These are phyloP conservation scores for Nicotiana benthamiana DNA, from an alignment of 257 asterid genomes.

Conservation along the genomic window DNA sequence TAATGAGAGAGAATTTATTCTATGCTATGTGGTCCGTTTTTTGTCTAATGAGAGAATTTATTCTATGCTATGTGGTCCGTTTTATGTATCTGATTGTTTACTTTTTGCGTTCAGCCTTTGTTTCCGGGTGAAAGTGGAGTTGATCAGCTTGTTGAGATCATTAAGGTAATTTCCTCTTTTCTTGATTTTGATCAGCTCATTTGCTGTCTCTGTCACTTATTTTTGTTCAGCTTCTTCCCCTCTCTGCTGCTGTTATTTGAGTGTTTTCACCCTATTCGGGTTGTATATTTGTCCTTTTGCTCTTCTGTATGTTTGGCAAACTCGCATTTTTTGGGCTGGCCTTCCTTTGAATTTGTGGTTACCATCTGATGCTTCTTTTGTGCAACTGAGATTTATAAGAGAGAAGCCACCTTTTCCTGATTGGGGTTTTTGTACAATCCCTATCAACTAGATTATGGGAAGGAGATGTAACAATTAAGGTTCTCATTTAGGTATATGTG, in stretches of 20 bases:
- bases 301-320: too few species aligned
- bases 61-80: too few species aligned
- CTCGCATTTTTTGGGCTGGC: not conserved
- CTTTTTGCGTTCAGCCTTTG: constrained; percentile 48
- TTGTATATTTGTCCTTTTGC: too few species aligned
- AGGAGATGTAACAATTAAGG: not conserved
- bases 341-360: not conserved
- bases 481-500: not conserved
- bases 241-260: not conserved
- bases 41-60: too few species aligned
- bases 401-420: not conserved
- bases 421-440: not conserved
- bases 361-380: not conserved
- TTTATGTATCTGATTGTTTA: not conserved
- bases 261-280: too few species aligned
- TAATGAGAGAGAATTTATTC: not conserved
- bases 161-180: constrained; percentile 44
- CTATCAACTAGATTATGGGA: not conserved
- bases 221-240: not conserved
- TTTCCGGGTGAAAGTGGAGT: constrained; percentile 99
- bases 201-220: not conserved
- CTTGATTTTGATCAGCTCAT: not conserved
- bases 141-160: constrained; percentile 96
- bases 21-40: too few species aligned
- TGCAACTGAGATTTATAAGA: not conserved